Percentiles rank a stretch among this genome's conserved stretches.
These are phyloP conservation scores for Eucalyptus cloeziana DNA, from an alignment of 345 rosid genomes.

Conservation along the genomic window DNA sequence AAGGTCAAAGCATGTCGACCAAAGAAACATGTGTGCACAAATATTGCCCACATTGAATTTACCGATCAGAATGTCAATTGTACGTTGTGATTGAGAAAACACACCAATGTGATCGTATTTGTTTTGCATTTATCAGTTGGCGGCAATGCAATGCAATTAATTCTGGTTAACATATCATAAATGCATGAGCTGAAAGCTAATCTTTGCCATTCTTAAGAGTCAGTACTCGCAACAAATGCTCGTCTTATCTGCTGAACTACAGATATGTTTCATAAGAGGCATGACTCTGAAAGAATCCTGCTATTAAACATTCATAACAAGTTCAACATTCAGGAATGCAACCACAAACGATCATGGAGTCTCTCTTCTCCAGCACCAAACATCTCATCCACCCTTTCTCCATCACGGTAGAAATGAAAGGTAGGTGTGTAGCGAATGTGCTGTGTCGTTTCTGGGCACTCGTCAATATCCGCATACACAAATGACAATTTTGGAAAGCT, in stretches of 20 bases:
- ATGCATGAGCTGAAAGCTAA: neutral
- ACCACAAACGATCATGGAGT: conserved; percentile 81
- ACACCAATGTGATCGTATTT: neutral
- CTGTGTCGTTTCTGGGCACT: conserved; percentile 80
- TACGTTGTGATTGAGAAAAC: neutral
- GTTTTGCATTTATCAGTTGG: neutral
- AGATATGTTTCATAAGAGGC: neutral
- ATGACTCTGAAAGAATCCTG: neutral
- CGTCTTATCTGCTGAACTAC: neutral
- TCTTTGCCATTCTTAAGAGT: neutral
- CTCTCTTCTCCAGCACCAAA: conserved; percentile 86
- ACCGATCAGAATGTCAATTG: neutral
- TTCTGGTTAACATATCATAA: neutral
- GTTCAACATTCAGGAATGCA: conserved; percentile 51
- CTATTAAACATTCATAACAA: neutral
- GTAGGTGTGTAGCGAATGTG: conserved; percentile 89
- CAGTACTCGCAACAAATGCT: neutral
- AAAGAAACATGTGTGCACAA: neutral
- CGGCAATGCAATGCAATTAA: neutral
- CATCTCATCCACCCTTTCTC: conserved; percentile 91
- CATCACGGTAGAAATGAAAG: conserved; percentile 77
- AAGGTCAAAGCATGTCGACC: neutral
- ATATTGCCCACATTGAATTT: neutral
- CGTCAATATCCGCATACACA: conserved; percentile 86
- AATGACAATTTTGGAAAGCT: conserved; percentile 48